Evolutionary conservation across 768 basidiomycete species (phyloP), one percentile per base, ranked within the genome.

Genomic region (Phanerochaete sordida): DNA sequence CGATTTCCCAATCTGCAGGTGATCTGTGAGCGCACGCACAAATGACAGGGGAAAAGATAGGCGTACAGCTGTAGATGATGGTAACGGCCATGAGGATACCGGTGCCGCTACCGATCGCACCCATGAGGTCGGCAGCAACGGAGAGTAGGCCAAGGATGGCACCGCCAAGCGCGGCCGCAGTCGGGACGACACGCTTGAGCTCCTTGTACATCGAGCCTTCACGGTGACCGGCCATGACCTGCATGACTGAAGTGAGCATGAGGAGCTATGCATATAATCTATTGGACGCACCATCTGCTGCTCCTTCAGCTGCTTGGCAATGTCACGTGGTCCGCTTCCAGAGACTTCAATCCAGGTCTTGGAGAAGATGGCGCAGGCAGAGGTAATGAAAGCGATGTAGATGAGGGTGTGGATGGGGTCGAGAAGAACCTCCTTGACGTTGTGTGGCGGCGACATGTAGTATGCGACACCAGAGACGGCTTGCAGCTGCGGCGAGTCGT

Each of bases 291-390:
- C 96, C 90, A 98, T 95, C 67, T 93, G 91, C 74, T 98, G 96
- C 65, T 98, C 97, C 79, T 98, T 98, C 70, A 98, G 85, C 72
- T 98, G 96, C 75, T 95, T 96, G 28, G 97, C 97, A 58, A 99
- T 87, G 67, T 99, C 96, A 48, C 97, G 78, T 12, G 96, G 97
- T 21, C 97, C 94, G 57, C 88, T 91, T 16, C 97, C 96, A 1
- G 95, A 98, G 33, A 98, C 93, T 68, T 98, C 96, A 64, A 99
- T 98, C 96, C 97, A 99, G 0, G 96, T 98, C 83, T 98, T 98
- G 70, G 93, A 95, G 81, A 98, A 99, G 65, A 98, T 81, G 15
- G 97, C 96, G 71, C 95, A 98, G 16, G 95, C 93, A 33, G 89
- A 84, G 61, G 95, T 82, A 78, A 96, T 96, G 78, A 98, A 98